Percentiles rank a stretch among this genome's conserved stretches.
Evolutionary conservation across 306 rosid genomes (phyloP).

Genomic region (Benincasa hispida): DNA sequence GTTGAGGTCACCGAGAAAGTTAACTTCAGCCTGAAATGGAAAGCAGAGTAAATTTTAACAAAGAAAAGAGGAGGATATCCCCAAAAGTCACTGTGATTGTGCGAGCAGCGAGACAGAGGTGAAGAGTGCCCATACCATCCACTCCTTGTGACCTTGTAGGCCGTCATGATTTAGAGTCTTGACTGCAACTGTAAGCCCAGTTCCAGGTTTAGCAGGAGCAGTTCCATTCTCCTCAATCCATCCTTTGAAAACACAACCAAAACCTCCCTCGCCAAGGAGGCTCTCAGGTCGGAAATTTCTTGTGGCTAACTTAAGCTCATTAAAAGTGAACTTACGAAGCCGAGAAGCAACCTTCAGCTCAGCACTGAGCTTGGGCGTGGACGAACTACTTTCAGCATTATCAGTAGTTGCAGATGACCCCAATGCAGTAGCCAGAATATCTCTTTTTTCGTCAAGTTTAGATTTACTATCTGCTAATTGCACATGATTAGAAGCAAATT

Average conservation of each 20-base stretch:
- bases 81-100: neutral
- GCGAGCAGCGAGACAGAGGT: neutral
- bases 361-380: conserved; percentile 74
- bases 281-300: conserved; percentile 95
- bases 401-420: conserved; percentile 59
- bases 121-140: conserved; percentile 60
- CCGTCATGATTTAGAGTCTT: conserved; percentile 95
- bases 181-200: conserved; percentile 97
- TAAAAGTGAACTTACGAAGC: conserved; percentile 84
- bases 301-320: conserved; percentile 80
- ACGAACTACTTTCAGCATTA: conserved; percentile 52
- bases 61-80: neutral
- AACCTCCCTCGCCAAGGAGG: conserved; percentile 98
- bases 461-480: conserved; percentile 43
- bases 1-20: conserved; percentile 80
- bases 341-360: conserved; percentile 85
- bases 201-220: conserved; percentile 92
- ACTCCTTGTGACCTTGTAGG: conserved; percentile 96
- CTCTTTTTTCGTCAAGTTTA: conserved; percentile 37
- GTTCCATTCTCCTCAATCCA: conserved; percentile 98
- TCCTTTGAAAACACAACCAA: conserved; percentile 97
- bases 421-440: conserved; percentile 27
- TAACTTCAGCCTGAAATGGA: conserved; percentile 71
- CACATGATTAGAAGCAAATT: neutral
- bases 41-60: neutral